Evolutionary conservation across 169 alveolate species (phyloP).

Genomic region (Babesia bovis): DNA sequence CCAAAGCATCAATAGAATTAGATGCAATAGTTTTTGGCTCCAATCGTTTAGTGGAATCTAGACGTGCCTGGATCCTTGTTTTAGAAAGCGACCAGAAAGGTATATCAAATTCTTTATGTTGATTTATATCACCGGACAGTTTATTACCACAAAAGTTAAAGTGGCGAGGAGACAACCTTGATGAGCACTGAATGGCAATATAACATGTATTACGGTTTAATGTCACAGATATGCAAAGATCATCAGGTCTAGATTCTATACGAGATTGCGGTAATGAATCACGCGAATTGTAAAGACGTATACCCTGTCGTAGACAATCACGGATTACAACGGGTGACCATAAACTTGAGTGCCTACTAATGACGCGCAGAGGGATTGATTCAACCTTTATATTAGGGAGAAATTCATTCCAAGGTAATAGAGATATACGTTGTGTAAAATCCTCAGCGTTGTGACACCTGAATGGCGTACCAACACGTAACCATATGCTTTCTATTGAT

Average conservation of each 20-base stretch:
- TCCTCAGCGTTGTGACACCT: conserved; percentile 55
- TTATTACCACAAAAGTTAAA: conserved; percentile 20
- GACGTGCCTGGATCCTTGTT: conserved; percentile 16
- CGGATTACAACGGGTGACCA: conserved; percentile 55
- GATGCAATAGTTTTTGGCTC: background rate
- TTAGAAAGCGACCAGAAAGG: conserved; percentile 62
- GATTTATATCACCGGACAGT: background rate
- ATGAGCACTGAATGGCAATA: conserved; percentile 62
- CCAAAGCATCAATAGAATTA: background rate
- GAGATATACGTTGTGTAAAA: conserved; percentile 19
- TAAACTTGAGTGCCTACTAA: conserved; percentile 46
- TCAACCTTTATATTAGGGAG: conserved; percentile 16
- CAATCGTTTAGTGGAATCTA: background rate
- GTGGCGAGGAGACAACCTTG: conserved; percentile 58
- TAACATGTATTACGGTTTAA: conserved; percentile 68
- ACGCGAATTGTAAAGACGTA: conserved; percentile 1
- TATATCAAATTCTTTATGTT: background rate
- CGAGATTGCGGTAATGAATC: background rate
- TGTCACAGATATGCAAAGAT: conserved; percentile 52
- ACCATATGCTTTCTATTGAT: conserved; percentile 65
- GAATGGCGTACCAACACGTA: conserved; percentile 65
- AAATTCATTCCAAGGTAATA: conserved; percentile 48
- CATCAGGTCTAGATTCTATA: background rate
- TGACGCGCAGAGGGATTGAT: conserved; percentile 37
- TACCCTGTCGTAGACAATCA: conserved; percentile 37